Evolutionary conservation across 306 rosid genomes (phyloP), one percentile per base, ranked within the genome.

Genomic region (Bauhinia variegata): DNA sequence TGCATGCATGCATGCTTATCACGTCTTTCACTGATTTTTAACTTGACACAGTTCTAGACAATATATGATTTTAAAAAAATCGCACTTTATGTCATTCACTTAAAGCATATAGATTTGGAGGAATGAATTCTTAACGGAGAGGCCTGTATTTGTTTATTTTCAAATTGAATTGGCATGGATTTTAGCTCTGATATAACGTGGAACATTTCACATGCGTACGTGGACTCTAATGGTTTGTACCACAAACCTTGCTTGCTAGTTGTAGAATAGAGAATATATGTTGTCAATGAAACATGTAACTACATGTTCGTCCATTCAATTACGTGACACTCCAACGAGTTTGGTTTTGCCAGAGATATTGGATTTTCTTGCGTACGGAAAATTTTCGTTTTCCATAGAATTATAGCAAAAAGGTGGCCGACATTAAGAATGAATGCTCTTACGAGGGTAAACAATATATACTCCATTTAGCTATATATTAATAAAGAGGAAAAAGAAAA

Each of bases 361-460:
- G 17, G 49, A 60, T 73, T 65, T 13, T n/a, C 67, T 69, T 73
- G 33, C 63, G 78, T 74, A 75, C 78, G 78, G 58, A 71, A 71
- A 15, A 63, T 71, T 66, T 67, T 28, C 32, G 36, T 61, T 61
- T 67, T 75, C 65, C 64, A 39, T 13, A 16, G 44, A 77, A 53
- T 38, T 79, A 32, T 53, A 58, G 46, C 28, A 70, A 64, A 83
- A 60, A 43, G 66, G 78, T 75, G 77, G 79, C 82, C 75, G 86
- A 84, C 92, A 79, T 50, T 67, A 75, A 42, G 90, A 87, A 85
- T 84, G 81, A 74, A 67, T 80, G 38, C 83, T 68, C 76, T 18
- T 31, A 8, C 10, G 3, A 17, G 33, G 62, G 71, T 12, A 55
- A 65, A 50, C 33, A 50, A 55, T 64, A 42, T 70, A 71, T 71